Base-by-base conservation (phyloP, 164 flowering plant genomes). In the Dillenia turbinata region DNA sequence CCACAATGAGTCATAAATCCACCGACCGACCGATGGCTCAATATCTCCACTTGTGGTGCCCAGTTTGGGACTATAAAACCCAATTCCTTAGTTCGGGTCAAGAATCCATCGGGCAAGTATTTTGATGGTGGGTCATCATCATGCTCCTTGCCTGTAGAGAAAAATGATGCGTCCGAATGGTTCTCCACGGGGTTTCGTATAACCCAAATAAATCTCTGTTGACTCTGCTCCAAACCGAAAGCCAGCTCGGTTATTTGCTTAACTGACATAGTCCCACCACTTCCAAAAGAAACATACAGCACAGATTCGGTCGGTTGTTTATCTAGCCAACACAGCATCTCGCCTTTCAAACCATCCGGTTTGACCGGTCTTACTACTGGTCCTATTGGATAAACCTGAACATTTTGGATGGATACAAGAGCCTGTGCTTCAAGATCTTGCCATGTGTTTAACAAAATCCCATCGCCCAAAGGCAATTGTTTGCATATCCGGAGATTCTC, bases 1-100 rank as follows among this genome's bases (percentile, higher is more conserved):
- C 85, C 88, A 50, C 82, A 77, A 56, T 83, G 83, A 0, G 77
- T 10, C 16, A 81, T 0, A 17, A 83, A 81, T 15, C 75, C 85
- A 1, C 83, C 82, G 0, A 58, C 57, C 0, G 83, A 64, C 6
- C n/a, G 15, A 46, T 81, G 85, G 15, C 68, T 15, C 48, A 83
- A 26, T 6, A 83, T 68, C 22, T 74, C 69, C 0, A 12, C 43
- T 49, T 83, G 84, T 2, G 81, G 77, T 0, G 74, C 79, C 85
- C 85, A 81, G 47, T 44, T 17, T 0, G 62, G 62, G 11, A 81
- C 66, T 15, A 81, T 67, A 11, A 71, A 5, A 0, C 85, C 88
- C 14, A 49, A 5, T 0, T 63, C 69, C 0, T 48, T 8, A 26
- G 66, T 71, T 56, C 85, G 58, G 9, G 26, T 22, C 55, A 74